Evolutionary conservation across 2,329 filamentous ascomycete species (phyloP), one percentile per base, ranked within the genome.

Genomic region (Annulohypoxylon truncatum): DNA sequence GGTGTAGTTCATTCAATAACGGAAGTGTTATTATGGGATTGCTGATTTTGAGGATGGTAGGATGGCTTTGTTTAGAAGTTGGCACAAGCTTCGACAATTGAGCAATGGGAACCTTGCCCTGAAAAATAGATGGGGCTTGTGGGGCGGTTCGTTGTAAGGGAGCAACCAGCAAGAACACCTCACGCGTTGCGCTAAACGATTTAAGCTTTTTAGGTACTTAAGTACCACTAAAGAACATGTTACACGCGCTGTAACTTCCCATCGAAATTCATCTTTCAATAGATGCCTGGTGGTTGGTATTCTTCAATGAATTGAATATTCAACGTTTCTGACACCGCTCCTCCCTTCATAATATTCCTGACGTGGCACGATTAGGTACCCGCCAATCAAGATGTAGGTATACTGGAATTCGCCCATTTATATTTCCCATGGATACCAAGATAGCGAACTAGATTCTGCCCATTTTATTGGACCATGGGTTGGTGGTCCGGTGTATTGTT

Each of bases 101-200:
- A 61, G 59, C 66, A 68, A 68, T 66, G 47, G 29, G 63, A 15
- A 42, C 26, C 55, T 62, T 57, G 38, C 29, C 33, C 53, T 58
- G 47, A 54, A 51, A 51, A 38, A 35, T 51, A 31, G 28, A 50
- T 66, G 63, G 66, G 60, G 8, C 51, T 22, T 13, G 33, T 59
- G 65, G 60, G 28, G 50, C 38, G 8, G 28, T 10, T 20, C 48
- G 66, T 69, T 69, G 66, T 68, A 66, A 63, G 66, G 66, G 66
- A 69, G 63, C 65, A 68, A 66, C 66, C 47, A 22, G 33, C 50
- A 24, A 18, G 12, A 18, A 20, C 10, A 40, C 15, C 18, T 8
- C 15, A 33, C 42, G 48, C 15, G 42, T 33, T 48, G 35, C 53
- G 44, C 58, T 66, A 62, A 24, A 4, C 40, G 18, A 38, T 54